Evolutionary conservation across 2,329 filamentous ascomycete genomes (phyloP), one percentile per base, ranked within the genome.

Genomic region (Lanzia echinophila): DNA sequence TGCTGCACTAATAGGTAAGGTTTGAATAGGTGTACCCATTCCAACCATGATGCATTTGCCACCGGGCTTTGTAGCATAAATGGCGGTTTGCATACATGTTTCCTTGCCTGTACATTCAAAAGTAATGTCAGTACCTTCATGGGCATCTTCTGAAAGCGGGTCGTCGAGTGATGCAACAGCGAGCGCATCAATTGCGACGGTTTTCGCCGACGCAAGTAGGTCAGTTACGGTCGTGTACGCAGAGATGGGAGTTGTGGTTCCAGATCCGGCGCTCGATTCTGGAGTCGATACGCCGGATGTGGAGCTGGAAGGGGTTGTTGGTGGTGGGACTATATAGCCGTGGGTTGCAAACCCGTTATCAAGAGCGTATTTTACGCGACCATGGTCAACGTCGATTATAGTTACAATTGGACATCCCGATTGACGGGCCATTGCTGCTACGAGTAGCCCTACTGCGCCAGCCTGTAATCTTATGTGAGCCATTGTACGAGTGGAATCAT

Each of bases 61-160:
- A 24, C 87, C 87, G 0, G 86, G 77, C 55, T 77, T 77, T 10
- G 86, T 84, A 3, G 84, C 84, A 61, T 86, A 90, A 19, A 90
- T 80, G n/a, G 82, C 79, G 1, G 84, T 85, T 66, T 89, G 86
- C 71, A 88, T 83, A 67, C 86, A 89, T 0, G 79, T 76, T 58
- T 87, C 85, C 57, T 89, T 87, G 28, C 87, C 87, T 0, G 87
- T 90, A 65, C 86, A 90, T 69, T 90, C 87, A 59, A 90, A 90
- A 0, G 85, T 81, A 5, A 85, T 70, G 63, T 88, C 84, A 2
- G 88, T 79, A 45, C 86, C 84, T 28, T 68, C 64, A 2, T 73
- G 65, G 65, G 78, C 65, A 6, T 75, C 73, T 24, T 68, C 64
- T 2, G 72, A 63, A 63, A 65, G 7, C 62, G 62, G 15, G 45